Percentiles rank a stretch among this genome's conserved stretches.
Conservation (phyloP, 108 stramenopile species). For the Pseudonitzschia multiseries region DNA sequence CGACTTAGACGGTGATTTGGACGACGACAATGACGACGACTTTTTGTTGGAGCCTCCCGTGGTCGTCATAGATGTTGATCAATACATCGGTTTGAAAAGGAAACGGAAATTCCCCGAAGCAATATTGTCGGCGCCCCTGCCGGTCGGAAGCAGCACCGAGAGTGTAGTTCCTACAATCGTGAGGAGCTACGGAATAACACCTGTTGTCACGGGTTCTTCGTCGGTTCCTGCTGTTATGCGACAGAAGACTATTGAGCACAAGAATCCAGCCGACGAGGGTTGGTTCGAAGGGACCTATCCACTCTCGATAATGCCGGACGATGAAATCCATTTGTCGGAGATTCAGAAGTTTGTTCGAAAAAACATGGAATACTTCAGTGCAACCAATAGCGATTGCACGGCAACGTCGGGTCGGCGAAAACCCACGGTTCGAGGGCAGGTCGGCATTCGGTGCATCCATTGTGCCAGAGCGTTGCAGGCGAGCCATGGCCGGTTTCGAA, state of each 20-base stretch:
- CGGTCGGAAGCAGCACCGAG: neutral
- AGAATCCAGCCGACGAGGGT: constrained; percentile 44
- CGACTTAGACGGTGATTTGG: neutral
- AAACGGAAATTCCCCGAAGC: constrained; percentile 8
- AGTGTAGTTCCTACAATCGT: neutral
- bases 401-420: constrained; percentile 29
- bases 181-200: neutral
- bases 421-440: constrained; percentile 41
- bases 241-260: neutral
- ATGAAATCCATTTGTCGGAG: constrained; percentile 33
- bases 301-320: constrained; percentile 46
- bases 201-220: neutral
- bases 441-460: constrained; percentile 64
- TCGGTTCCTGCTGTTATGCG: neutral
- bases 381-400: constrained; percentile 29
- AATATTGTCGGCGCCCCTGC: constrained; percentile 10
- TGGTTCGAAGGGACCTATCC: constrained; percentile 48
- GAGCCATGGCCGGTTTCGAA: neutral
- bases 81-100: constrained; percentile 37
- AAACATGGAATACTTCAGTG: constrained; percentile 54
- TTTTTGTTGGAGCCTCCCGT: constrained; percentile 12
- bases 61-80: constrained; percentile 51
- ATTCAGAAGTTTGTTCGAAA: constrained; percentile 40
- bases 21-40: constrained; percentile 20
- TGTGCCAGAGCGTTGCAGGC: constrained; percentile 38